A percentile compares a stretch with the other conserved stretches of the same genome.
Evolutionary conservation across 768 basidiomycete species (phyloP).

Genomic region (Agrocybe praecox): DNA sequence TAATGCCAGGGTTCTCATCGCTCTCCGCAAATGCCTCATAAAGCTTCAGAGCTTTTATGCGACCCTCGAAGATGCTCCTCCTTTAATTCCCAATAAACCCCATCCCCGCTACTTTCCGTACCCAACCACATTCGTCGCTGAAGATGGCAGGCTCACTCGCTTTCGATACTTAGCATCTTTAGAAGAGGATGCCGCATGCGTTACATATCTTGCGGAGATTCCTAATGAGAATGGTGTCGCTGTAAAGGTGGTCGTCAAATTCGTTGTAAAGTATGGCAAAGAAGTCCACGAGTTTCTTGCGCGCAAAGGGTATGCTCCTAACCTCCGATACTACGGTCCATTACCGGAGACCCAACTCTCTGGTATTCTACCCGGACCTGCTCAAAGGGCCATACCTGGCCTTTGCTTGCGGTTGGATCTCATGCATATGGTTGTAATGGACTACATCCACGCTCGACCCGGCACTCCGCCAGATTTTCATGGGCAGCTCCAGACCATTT

Average conservation of each 20-base stretch:
- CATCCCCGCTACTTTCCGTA: constrained; percentile 23
- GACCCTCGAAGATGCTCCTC: background rate
- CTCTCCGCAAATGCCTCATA: constrained; percentile 14
- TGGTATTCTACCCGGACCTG: background rate
- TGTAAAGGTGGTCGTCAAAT: constrained; percentile 35
- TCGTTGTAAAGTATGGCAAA: constrained; percentile 32
- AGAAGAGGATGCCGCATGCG: constrained; percentile 17
- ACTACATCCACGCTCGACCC: constrained; percentile 25
- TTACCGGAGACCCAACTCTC: constrained; percentile 9
- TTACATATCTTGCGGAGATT: constrained; percentile 23
- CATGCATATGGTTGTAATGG: constrained; percentile 42
- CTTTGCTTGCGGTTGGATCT: constrained; percentile 14
- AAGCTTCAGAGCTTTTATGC: constrained; percentile 14
- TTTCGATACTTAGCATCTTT: constrained; percentile 22
- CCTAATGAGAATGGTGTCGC: background rate
- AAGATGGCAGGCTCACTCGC: background rate
- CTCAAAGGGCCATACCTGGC: constrained; percentile 4
- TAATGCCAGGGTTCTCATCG: constrained; percentile 10
- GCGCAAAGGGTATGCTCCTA: constrained; percentile 22
- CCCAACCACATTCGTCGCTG: constrained; percentile 11
- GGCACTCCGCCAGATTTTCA: constrained; percentile 15
- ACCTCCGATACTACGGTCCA: constrained; percentile 30
- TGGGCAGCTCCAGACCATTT: constrained; percentile 18
- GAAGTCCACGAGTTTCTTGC: constrained; percentile 35
- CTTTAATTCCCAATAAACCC: background rate